A percentile compares a stretch with the other conserved stretches of the same genome.
Conservation (phyloP, 1,284 basidiomycete species). For the Athelia psychrophila region DNA sequence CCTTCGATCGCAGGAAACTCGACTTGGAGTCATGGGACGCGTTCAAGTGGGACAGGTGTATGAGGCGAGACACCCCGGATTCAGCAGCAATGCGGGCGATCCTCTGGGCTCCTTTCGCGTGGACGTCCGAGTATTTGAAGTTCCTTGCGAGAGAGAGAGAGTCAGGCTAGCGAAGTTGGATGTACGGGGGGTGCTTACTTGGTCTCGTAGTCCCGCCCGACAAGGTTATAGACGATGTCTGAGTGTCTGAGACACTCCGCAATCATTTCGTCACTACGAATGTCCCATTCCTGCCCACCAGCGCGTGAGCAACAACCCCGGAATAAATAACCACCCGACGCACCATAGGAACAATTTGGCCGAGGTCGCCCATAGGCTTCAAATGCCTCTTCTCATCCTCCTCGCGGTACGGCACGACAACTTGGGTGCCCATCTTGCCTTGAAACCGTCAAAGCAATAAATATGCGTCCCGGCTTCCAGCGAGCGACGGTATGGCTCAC, state of each 20-base stretch:
- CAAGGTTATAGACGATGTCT: conserved; percentile 95
- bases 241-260: conserved; percentile 95
- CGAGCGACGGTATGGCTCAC: conserved; percentile 37
- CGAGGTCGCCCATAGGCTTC: conserved; percentile 94
- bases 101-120: conserved; percentile 74
- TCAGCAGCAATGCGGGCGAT: conserved; percentile 84
- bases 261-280: conserved; percentile 86
- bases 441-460: conserved; percentile 10
- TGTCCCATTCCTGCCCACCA: conserved; percentile 86
- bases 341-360: conserved; percentile 94
- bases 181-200: conserved; percentile 52
- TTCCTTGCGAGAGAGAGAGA: conserved; percentile 65
- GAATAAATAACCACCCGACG: conserved; percentile 20
- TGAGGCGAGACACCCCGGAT: conserved; percentile 79
- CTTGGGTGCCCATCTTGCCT: conserved; percentile 93
- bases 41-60: conserved; percentile 97
- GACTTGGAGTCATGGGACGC: conserved; percentile 81
- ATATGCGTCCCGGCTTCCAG: conserved; percentile 8
- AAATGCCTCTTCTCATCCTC: conserved; percentile 93
- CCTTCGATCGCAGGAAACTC: conserved; percentile 87
- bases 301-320: conserved; percentile 6
- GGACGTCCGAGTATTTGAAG: conserved; percentile 79
- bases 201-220: conserved; percentile 89
- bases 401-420: conserved; percentile 94
- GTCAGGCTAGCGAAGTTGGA: conserved; percentile 1